These are phyloP conservation scores for Chytriomyces sp. DNA, from an alignment of 192 early-diverging fungal genomes.

Conservation along the genomic window DNA sequence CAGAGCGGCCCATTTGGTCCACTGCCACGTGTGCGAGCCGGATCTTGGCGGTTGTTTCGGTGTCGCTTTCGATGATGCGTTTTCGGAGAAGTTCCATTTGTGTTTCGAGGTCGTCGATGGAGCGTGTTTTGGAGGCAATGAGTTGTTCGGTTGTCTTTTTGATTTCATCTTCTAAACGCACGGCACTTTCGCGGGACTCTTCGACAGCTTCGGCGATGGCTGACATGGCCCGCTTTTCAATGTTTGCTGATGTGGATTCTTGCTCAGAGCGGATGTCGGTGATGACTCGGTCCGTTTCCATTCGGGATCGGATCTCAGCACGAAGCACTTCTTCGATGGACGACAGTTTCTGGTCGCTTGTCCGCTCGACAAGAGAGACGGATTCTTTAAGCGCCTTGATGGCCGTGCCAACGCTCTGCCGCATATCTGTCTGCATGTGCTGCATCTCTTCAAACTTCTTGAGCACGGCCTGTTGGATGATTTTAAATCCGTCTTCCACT, in stretches of 20 bases:
- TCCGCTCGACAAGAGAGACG: constrained; percentile 36
- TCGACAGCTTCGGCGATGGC: constrained; percentile 33
- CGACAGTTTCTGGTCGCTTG: constrained; percentile 30
- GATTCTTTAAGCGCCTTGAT: constrained; percentile 48
- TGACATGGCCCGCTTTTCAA: constrained; percentile 25
- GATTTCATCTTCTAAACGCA: constrained; percentile 37
- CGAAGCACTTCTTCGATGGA: constrained; percentile 51
- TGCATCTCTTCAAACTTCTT: constrained; percentile 41
- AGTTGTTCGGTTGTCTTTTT: constrained; percentile 43
- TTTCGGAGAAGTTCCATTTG: constrained; percentile 43
- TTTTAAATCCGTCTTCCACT: constrained; percentile 39
- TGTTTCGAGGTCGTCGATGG: constrained; percentile 46
- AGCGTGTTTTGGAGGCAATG: constrained; percentile 35
- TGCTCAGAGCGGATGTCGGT: background rate
- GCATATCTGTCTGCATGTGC: constrained; percentile 28
- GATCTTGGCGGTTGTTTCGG: constrained; percentile 33
- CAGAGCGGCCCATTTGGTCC: constrained; percentile 28
- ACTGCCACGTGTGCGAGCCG: constrained; percentile 24
- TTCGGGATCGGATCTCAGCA: constrained; percentile 44
- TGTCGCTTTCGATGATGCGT: constrained; percentile 41
- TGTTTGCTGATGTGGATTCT: constrained; percentile 1
- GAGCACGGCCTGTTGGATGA: constrained; percentile 31
- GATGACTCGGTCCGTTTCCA: constrained; percentile 35
- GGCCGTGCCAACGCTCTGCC: constrained; percentile 16
- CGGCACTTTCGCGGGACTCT: constrained; percentile 15